Conservation (phyloP, 108 stramenopile genomes). For the Stephanodiscus triporus region DNA sequence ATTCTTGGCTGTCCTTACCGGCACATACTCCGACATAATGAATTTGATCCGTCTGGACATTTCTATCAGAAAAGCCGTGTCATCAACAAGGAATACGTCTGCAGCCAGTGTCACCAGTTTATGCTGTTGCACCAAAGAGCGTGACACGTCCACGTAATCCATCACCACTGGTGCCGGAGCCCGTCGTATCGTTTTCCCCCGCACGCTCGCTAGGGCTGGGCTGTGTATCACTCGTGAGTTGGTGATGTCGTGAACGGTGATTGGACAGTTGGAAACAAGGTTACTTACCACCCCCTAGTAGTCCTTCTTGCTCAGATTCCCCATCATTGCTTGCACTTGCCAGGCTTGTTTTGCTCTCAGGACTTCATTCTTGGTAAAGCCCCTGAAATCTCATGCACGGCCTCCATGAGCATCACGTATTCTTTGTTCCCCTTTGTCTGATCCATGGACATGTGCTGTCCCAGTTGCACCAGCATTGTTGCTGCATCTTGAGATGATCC, state of each 20-base stretch:
- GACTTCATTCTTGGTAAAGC: too few species aligned
- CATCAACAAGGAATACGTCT: too few species aligned
- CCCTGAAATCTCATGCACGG: slow-evolving; percentile 19
- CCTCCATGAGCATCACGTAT: slow-evolving; percentile 2
- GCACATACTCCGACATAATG: slow-evolving; percentile 26
- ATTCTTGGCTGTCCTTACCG: too few species aligned
- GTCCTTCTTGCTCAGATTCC: slow-evolving; percentile 17
- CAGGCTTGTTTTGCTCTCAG: slow-evolving; percentile 12
- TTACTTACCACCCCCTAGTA: too few species aligned
- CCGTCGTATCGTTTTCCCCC: slow-evolving; percentile 28
- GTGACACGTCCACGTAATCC: slow-evolving; percentile 24
- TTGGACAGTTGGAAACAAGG: too few species aligned
- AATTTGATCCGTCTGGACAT: slow-evolving; percentile 39
- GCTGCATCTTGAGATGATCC: too few species aligned
- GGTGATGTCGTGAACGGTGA: too few species aligned
- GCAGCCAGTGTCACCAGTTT: too few species aligned
- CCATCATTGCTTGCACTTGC: too few species aligned
- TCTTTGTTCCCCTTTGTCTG: neutral
- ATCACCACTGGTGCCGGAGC: slow-evolving; percentile 12
- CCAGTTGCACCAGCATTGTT: too few species aligned
- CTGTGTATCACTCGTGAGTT: slow-evolving; percentile 32
- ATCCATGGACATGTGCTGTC: neutral
- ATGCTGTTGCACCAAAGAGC: slow-evolving; percentile 1
- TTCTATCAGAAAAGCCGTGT: slow-evolving; percentile 12
- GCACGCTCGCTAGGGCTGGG: slow-evolving; percentile 28